These are phyloP conservation scores for Mycocentrospora acerina DNA, from an alignment of 2,329 filamentous ascomycete species.

Conservation along the genomic window DNA sequence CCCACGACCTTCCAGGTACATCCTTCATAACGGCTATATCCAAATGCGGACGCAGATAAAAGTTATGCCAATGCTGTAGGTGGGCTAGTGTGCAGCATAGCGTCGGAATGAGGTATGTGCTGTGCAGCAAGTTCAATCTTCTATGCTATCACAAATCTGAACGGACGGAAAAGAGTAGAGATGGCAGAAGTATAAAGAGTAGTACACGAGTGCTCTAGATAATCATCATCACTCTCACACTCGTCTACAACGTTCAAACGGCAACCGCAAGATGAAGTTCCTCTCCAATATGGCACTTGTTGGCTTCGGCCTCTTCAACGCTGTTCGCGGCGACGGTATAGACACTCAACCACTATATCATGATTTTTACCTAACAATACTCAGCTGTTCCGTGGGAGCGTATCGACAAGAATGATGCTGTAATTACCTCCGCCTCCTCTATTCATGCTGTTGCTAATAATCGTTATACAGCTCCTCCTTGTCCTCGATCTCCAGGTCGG, in stretches of 20 bases:
- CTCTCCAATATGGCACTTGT: constrained; percentile 26
- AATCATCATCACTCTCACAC: constrained; percentile 14
- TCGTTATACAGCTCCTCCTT: constrained; percentile 50
- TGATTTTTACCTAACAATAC: constrained; percentile 13
- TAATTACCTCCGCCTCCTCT: constrained; percentile 13
- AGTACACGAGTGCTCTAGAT: constrained; percentile 5
- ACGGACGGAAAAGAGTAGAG: background rate
- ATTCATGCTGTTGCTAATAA: background rate
- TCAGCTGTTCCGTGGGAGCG: constrained; percentile 44
- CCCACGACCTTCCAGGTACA: background rate
- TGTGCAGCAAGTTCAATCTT: constrained; percentile 2
- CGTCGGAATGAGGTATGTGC: background rate
- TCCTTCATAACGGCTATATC: constrained; percentile 2
- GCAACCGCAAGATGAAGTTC: constrained; percentile 42
- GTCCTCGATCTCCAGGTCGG: constrained; percentile 64
- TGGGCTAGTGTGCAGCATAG: constrained; percentile 2
- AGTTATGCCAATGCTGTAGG: constrained; percentile 1
- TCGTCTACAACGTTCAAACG: no score
- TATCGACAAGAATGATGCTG: constrained; percentile 45
- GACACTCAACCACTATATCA: background rate
- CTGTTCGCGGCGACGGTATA: constrained; percentile 35
- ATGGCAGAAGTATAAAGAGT: constrained; percentile 27
- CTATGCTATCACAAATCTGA: no score
- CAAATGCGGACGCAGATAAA: constrained; percentile 1
- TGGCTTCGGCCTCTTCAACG: constrained; percentile 30